Percentiles rank a stretch among this genome's conserved stretches.
These are phyloP conservation scores for Leccinum variicolor DNA, from an alignment of 768 basidiomycete species.

Conservation along the genomic window DNA sequence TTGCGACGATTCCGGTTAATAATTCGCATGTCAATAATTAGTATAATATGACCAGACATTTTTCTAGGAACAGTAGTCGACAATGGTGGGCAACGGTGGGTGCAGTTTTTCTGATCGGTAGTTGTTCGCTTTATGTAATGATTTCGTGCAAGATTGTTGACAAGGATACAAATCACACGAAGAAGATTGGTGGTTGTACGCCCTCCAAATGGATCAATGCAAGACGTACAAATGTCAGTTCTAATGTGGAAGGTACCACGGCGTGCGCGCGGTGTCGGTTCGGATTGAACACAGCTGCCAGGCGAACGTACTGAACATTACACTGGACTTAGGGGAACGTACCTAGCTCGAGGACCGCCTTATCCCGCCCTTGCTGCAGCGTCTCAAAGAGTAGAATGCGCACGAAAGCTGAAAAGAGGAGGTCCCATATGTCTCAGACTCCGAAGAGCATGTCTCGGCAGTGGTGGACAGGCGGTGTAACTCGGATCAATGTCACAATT, in stretches of 20 bases:
- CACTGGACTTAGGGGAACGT: background rate
- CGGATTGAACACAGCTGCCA: background rate
- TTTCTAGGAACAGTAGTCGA: too few relatives aligned
- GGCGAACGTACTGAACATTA: background rate
- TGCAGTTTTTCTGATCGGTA: background rate
- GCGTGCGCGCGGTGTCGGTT: background rate
- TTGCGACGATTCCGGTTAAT: background rate
- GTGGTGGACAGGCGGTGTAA: background rate
- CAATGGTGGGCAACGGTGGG: background rate
- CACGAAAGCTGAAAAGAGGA: background rate
- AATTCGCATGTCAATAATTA: too few relatives aligned
- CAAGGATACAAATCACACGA: background rate
- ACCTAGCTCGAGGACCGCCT: background rate
- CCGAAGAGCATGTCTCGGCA: background rate
- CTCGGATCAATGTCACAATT: background rate
- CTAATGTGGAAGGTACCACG: background rate
- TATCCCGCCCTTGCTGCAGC: background rate
- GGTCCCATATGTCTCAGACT: slow-evolving; percentile 3
- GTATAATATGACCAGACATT: too few relatives aligned
- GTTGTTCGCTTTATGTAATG: background rate
- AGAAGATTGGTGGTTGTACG: background rate
- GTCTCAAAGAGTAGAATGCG: background rate
- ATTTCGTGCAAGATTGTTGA: background rate
- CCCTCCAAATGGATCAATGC: background rate
- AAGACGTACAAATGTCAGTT: background rate